A percentile compares a stretch with the other conserved stretches of the same genome.
phyloP scores from a whole-genome alignment of 495 filamentous ascomycete genomes.

The Penicillium atrosanguineum region DNA sequence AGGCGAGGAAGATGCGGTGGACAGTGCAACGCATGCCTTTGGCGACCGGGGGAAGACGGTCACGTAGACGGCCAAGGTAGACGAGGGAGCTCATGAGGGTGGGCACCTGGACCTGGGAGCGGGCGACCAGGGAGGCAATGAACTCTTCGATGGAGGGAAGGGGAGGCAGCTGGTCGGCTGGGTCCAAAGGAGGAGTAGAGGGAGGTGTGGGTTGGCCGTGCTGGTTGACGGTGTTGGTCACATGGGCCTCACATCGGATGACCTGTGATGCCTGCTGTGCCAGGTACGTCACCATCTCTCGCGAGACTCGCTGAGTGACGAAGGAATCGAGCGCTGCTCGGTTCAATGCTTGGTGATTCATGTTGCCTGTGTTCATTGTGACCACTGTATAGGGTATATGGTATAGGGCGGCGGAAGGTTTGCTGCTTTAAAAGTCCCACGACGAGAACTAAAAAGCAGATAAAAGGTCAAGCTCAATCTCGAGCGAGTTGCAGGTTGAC shows the following conservation, averaged over 20 bases:
- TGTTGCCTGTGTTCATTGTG: constrained; percentile 30
- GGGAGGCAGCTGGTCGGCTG: constrained; percentile 36
- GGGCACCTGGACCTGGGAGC: constrained; percentile 94
- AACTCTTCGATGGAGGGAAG: constrained; percentile 84
- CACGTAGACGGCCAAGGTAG: constrained; percentile 81
- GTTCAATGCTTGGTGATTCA: constrained; percentile 68
- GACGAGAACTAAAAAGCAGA: neutral
- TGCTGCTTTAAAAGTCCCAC: neutral
- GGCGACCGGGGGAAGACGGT: constrained; percentile 84
- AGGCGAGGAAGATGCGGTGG: constrained; percentile 82
- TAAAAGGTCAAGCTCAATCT: neutral
- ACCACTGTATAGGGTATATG: neutral
- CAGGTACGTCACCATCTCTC: constrained; percentile 82
- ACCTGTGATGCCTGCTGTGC: constrained; percentile 79
- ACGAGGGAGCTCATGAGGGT: constrained; percentile 96
- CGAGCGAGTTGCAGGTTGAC: neutral
- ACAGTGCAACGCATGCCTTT: constrained; percentile 97
- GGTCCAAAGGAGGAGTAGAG: constrained; percentile 61
- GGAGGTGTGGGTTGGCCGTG: constrained; percentile 67
- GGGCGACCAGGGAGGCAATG: constrained; percentile 84
- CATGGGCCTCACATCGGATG: constrained; percentile 78
- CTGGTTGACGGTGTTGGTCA: constrained; percentile 46
- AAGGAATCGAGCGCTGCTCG: constrained; percentile 86
- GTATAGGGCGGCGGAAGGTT: neutral
- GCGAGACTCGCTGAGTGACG: constrained; percentile 74